Evolutionary conservation across 164 flowering plant species (phyloP).

Genomic region (Macadamia tetraphylla): DNA sequence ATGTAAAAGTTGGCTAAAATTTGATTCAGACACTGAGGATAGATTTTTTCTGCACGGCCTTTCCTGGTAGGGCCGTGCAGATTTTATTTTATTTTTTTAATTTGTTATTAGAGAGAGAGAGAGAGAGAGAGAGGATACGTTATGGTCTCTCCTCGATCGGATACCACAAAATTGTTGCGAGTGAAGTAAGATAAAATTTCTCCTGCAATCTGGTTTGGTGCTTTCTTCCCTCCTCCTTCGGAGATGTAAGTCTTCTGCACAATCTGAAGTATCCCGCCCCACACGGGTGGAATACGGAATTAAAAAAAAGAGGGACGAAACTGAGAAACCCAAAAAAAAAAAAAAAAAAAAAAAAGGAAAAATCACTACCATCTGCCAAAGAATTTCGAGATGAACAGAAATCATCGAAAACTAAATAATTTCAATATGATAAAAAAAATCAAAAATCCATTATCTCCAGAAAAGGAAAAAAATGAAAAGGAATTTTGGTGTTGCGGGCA

Average conservation of each 20-base stretch:
- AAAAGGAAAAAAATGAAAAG: too few relatives aligned
- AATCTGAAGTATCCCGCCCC: slow-evolving; percentile 34
- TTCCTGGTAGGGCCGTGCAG: too few relatives aligned
- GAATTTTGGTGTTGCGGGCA: too few relatives aligned
- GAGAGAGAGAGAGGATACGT: slow-evolving; percentile 35
- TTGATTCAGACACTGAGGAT: too few relatives aligned
- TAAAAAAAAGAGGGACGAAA: neutral
- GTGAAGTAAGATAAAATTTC: slow-evolving; percentile 89
- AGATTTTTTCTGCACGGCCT: too few relatives aligned
- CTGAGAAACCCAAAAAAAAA: neutral
- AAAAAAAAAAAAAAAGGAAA: neutral
- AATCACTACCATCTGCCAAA: too few relatives aligned
- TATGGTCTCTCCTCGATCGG: slow-evolving; percentile 81
- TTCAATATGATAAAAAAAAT: neutral
- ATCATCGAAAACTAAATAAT: neutral
- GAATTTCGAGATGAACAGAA: too few relatives aligned
- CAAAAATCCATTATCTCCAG: neutral
- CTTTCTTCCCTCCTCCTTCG: slow-evolving; percentile 52
- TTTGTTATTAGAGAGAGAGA: too few relatives aligned
- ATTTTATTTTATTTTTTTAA: too few relatives aligned
- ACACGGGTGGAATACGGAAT: neutral
- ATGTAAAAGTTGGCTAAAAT: too few relatives aligned
- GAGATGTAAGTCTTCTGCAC: slow-evolving; percentile 75
- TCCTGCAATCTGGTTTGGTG: slow-evolving; percentile 73
- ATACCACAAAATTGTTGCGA: slow-evolving; percentile 77